Evolutionary conservation across 305 asterid genomes (phyloP), one percentile per base, ranked within the genome.

Genomic region (Plantago lanceolata): DNA sequence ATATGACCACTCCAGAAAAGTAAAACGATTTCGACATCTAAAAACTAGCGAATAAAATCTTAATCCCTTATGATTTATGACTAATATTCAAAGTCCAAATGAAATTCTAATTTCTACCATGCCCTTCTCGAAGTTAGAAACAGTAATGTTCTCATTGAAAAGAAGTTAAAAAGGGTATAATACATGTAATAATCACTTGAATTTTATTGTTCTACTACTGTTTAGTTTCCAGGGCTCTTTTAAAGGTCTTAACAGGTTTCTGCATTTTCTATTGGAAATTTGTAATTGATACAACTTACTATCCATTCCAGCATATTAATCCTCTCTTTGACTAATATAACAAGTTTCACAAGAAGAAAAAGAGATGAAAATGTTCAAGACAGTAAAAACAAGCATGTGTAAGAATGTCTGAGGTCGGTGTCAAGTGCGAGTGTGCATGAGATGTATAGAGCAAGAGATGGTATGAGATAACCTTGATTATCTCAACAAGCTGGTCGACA

Each of bases 401-500:
- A 33, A 33, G 9, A 33, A 33, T 33, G 40, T 33, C 9, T 1
- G 40, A 6, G 40, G 40, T 33, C 40, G 40, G 40, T 33, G 7
- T 8, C 40, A 33, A 33, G 40, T 54, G 31, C n/a, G 6, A n/a
- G 37, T 26, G 52, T 15, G 52, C 8, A 19, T 2, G 68, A 18
- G 45, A 47, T 28, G 7, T 62, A 65, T 29, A 33, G 45, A 20
- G 28, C 47, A 57, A 59, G 59, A 35, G 60, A 64, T 64, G 58
- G 65, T 31, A 65, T 54, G 64, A 75, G 44, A 73, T 72, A 63
- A 85, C 98, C 97, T 92, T 92, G 79, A 92, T 92, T 69, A 92
- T 89, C 87, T 84, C 90, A 70, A 84, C 90, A 75, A 82, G 83
- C 74, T 84, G 90, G 79, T 84, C 90, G 31, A 84, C 90, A 43